Base-by-base conservation (phyloP, 768 basidiomycete species). In the Tricholoma sp. region DNA sequence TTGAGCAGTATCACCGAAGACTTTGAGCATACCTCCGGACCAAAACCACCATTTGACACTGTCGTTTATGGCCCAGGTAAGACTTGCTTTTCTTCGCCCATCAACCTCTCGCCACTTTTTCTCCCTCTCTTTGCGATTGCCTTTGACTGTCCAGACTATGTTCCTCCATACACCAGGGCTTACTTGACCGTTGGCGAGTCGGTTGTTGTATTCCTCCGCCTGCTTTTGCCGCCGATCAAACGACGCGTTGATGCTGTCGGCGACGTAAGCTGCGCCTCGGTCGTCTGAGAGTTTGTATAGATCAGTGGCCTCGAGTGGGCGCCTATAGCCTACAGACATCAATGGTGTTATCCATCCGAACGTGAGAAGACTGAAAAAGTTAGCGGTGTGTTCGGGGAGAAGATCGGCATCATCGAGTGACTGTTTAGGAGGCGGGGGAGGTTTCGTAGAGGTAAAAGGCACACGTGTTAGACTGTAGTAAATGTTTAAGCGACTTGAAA, bases 261-360 rank as follows among this genome's bases (percentile, higher is more conserved):
- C 87, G 37, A 93, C 81, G 13, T 72, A 63, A 1, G 74, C 78
- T 0, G 92, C 80, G 1, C 80, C 75, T 24, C 84, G 80, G 18
- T 80, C 68, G 36, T 84, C 80, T 56, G 84, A 84, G 24, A 94
- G 81, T 68, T 83, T 88, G 77, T 86, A 94, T 3, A 95, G 75
- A 69, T 95, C 93, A 0, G 86, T 71, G 0, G 85, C 84, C 64
- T 93, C 88, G 2, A 96, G 77, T 1, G 93, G 89, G 7, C 93
- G 81, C 7, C 83, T 79, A 64, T 92, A 93, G 7, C 93, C 93
- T 10, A 93, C 73, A 9, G 74, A 68, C 59, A 95, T 77, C 20
- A 94, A 70, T 2, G 83, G 80, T 2, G 83, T 84, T 17, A 94
- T 77, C 92, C 93, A 94, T 44, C 70, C 69, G 60, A 93, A 95